phyloP scores from a whole-genome alignment of 1,139 yeast species.

The Meyerozyma carpophila region DNA sequence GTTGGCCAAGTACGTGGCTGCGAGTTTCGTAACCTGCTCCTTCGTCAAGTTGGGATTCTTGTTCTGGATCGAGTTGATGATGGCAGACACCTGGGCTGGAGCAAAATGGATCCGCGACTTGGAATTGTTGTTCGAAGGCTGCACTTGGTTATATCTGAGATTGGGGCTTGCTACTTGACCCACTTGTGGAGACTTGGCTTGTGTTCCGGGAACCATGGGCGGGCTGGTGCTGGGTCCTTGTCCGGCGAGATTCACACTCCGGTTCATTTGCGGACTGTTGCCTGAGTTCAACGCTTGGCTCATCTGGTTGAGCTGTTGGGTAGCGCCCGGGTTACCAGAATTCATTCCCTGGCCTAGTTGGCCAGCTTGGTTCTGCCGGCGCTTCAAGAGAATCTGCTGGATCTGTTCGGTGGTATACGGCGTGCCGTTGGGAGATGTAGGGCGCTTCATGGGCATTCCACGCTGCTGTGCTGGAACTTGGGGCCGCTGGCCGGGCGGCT shows the following conservation, averaged over 20 bases:
- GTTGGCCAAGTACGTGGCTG: constrained; percentile 64
- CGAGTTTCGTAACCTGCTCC: constrained; percentile 68
- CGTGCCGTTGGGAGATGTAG: constrained; percentile 48
- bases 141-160: not conserved
- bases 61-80: constrained; percentile 61
- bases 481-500: constrained; percentile 1
- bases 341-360: not conserved
- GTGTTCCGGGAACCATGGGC: not conserved
- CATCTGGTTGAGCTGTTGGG: not conserved
- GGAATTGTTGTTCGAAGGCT: constrained; percentile 6
- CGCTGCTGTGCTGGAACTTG: constrained; percentile 1
- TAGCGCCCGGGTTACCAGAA: not conserved
- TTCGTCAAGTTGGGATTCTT: constrained; percentile 66
- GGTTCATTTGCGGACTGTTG: not conserved
- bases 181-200: not conserved
- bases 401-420: constrained; percentile 52
- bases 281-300: not conserved
- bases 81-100: constrained; percentile 63
- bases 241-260: not conserved
- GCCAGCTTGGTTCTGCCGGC: not conserved
- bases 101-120: constrained; percentile 40
- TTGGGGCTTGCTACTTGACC: not conserved
- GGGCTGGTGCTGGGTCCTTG: not conserved
- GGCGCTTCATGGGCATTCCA: constrained; percentile 18
- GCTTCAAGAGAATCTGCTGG: constrained; percentile 35